A percentile compares a stretch with the other conserved stretches of the same genome.
These are phyloP conservation scores for Thalassiosira livingstoniorum DNA, from an alignment of 352 stramenopile species.

Conservation along the genomic window DNA sequence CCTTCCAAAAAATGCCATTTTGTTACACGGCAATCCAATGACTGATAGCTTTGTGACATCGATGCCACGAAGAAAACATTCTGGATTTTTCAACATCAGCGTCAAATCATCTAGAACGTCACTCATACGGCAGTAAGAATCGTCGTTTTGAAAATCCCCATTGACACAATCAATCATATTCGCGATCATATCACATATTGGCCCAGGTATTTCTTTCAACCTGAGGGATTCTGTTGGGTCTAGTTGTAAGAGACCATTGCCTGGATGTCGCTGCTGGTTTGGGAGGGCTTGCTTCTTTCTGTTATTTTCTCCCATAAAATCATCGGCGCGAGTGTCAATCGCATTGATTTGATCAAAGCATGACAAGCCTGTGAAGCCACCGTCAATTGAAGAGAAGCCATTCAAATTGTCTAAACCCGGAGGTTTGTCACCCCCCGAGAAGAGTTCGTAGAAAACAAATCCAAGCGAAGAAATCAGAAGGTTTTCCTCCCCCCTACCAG, in stretches of 20 bases:
- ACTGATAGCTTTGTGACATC: slow-evolving; percentile 2
- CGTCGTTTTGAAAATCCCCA: slow-evolving; percentile 23
- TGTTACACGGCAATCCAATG: slow-evolving; percentile 17
- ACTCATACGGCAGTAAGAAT: slow-evolving; percentile 16
- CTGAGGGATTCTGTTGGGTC: slow-evolving; percentile 19
- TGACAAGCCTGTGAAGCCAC: background rate
- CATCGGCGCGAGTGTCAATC: background rate
- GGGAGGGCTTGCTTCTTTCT: slow-evolving; percentile 6
- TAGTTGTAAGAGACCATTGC: background rate
- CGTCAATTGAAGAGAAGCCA: background rate
- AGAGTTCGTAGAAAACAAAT: slow-evolving; percentile 35
- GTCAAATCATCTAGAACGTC: slow-evolving; percentile 30
- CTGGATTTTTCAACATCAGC: slow-evolving; percentile 24
- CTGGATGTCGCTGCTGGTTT: no score
- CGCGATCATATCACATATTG: slow-evolving; percentile 35
- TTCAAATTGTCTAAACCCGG: background rate
- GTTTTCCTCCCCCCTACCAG: background rate
- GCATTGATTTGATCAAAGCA: background rate
- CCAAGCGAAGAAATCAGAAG: slow-evolving; percentile 34
- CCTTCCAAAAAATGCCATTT: slow-evolving; percentile 22
- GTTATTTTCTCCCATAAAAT: background rate
- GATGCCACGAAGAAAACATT: slow-evolving; percentile 11
- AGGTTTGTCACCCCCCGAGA: slow-evolving; percentile 26
- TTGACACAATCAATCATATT: slow-evolving; percentile 36
- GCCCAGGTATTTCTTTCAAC: slow-evolving; percentile 9